Base-by-base conservation (phyloP, 169 alveolate genomes). In the Sarcocystis neurona region DNA sequence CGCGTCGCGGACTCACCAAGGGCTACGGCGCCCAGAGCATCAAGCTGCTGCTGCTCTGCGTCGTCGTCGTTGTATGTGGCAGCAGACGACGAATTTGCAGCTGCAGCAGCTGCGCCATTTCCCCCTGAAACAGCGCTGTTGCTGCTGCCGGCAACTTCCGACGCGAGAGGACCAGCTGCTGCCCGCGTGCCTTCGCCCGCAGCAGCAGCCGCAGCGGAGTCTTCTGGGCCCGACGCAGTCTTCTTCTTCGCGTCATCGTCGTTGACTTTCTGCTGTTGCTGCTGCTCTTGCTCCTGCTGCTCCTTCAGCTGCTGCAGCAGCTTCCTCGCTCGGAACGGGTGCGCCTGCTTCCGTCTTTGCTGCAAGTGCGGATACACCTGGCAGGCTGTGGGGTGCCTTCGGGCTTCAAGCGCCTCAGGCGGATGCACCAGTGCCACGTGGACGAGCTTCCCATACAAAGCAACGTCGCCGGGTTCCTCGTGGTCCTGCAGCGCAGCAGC, bases 301-400 rank as follows among this genome's bases (percentile, higher is more conserved):
- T 63, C 47, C 66, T 46, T 18, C 80, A 48, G 5, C 56, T 8
- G 44, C 89, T 63, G 87, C 44, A 27, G 79, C 39, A 15, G 44
- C 20, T 50, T 30, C 46, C 75, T 27, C 50, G 77, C 50, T 46
- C 63, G 72, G 50, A 53, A 44, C 43, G 32, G 30, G 37, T 79
- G 87, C 74, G 46, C 39, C 32, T n/a, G 60, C 77, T 63, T 37
- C 48, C 39, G 27, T 43, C 77, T n/a, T 60, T 84, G 68, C 82
- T 66, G 89, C 68, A 23, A 44, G 72, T 84, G 89, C 80, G 89
- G 89, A 46, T 84, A 84, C 84, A 84, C 89, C 89, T 84, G 80
- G 68, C 68, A 74, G 6, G 70, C 89, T 6, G 75, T 74, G 43
- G 89, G 89, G 70, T 84, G 89, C 23, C 41, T 50, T 46, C 68